Percentiles rank a stretch among this genome's conserved stretches.
These are phyloP conservation scores for Vachellia pachyceras DNA, from an alignment of 306 rosid species.

Conservation along the genomic window DNA sequence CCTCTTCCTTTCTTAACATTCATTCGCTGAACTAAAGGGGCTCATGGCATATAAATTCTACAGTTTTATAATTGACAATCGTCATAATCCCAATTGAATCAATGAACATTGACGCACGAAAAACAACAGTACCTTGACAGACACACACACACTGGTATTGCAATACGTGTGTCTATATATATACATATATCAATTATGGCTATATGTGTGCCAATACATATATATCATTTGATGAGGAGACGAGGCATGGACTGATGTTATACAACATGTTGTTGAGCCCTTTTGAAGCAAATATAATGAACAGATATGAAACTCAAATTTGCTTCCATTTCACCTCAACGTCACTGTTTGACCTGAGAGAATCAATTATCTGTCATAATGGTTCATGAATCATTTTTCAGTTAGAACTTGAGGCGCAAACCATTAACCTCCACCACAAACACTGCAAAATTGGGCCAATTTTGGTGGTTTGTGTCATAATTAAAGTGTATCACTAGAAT, in stretches of 20 bases:
- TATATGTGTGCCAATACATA: no score
- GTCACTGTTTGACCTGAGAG: neutral
- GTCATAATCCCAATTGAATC: no score
- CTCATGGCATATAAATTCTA: no score
- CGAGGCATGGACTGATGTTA: neutral
- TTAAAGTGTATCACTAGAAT: neutral
- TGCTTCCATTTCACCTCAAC: slow-evolving; percentile 22
- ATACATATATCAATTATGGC: no score
- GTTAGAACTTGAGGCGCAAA: no score
- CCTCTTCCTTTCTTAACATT: no score
- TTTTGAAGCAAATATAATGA: neutral
- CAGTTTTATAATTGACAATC: no score
- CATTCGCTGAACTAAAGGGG: no score
- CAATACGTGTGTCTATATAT: no score
- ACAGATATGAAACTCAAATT: slow-evolving; percentile 6
- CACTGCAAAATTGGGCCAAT: neutral
- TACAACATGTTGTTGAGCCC: neutral
- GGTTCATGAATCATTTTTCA: slow-evolving; percentile 34
- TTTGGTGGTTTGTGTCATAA: neutral
- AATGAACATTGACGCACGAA: no score
- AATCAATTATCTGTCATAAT: slow-evolving; percentile 38
- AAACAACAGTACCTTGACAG: no score
- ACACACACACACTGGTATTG: no score
- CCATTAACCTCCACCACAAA: neutral
- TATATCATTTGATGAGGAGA: neutral